These are phyloP conservation scores for Cladosporium sp. DNA, from an alignment of 2,329 filamentous ascomycete genomes.

Conservation along the genomic window DNA sequence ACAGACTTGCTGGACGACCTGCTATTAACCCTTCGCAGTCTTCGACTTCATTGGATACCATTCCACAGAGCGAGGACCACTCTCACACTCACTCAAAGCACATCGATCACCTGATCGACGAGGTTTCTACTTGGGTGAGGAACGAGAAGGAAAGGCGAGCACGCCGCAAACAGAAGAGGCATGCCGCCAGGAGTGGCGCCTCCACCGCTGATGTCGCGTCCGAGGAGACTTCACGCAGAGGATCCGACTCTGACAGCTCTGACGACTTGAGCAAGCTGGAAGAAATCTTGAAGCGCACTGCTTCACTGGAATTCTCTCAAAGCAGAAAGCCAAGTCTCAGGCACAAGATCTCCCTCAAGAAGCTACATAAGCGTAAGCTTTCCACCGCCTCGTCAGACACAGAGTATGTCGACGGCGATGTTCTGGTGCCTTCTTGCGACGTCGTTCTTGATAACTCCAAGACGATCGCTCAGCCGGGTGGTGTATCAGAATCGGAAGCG, in stretches of 20 bases:
- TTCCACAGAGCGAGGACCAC: conserved; percentile 8
- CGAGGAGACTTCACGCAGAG: conserved; percentile 11
- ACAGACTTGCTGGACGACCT: conserved; percentile 45
- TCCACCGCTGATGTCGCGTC: conserved; percentile 21
- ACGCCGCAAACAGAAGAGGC: conserved; percentile 47
- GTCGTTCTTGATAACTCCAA: conserved; percentile 86
- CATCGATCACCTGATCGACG: conserved; percentile 58
- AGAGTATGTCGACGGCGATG: conserved; percentile 78
- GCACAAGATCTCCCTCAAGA: conserved; percentile 32
- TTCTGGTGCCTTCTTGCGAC: conserved; percentile 81
- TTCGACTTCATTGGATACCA: conserved; percentile 6
- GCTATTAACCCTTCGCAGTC: conserved; percentile 26
- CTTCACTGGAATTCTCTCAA: conserved; percentile 28
- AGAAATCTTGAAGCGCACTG: conserved; percentile 69
- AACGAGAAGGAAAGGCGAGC: conserved; percentile 71
- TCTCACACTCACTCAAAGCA: conserved; percentile 13
- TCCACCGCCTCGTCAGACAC: conserved; percentile 73
- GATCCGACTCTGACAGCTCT: conserved; percentile 58
- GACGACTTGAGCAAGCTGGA: conserved; percentile 79
- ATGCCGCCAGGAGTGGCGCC: conserved; percentile 18
- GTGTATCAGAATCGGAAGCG: conserved; percentile 50
- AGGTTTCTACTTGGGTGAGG: conserved; percentile 81
- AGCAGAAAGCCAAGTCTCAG: conserved; percentile 23
- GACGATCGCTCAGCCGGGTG: conserved; percentile 73
- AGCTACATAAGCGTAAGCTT: conserved; percentile 42